A percentile compares a stretch with the other conserved stretches of the same genome.
These are phyloP conservation scores for Cutaneotrichosporon mucoides DNA, from an alignment of 1,284 basidiomycete genomes.

Conservation along the genomic window DNA sequence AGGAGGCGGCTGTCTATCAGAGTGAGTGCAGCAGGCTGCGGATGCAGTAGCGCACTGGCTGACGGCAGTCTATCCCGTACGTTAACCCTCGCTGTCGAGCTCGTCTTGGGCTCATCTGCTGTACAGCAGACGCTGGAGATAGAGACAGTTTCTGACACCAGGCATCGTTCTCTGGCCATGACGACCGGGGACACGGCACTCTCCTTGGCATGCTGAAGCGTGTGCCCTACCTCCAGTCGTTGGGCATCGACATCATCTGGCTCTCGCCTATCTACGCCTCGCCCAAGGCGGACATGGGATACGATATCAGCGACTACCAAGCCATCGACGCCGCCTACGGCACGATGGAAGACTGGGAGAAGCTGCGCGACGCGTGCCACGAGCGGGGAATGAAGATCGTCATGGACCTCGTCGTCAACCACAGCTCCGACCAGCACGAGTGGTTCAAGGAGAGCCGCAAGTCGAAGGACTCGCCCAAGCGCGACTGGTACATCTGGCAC, in stretches of 20 bases:
- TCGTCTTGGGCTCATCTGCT: too few species aligned
- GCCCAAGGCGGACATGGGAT: constrained; percentile 44
- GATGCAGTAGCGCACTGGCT: neutral
- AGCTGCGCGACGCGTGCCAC: constrained; percentile 44
- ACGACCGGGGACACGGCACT: constrained; percentile 48
- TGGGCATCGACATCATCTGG: constrained; percentile 53
- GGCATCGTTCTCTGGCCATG: constrained; percentile 30
- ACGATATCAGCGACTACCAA: constrained; percentile 49
- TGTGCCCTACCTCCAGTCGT: constrained; percentile 50
- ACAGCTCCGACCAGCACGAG: constrained; percentile 44
- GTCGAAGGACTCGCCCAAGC: constrained; percentile 47
- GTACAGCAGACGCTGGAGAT: too few species aligned
- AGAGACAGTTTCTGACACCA: neutral
- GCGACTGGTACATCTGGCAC: constrained; percentile 53
- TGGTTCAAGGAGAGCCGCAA: constrained; percentile 53
- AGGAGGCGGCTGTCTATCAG: constrained; percentile 14
- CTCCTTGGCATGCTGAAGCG: constrained; percentile 49
- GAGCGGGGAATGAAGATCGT: constrained; percentile 49
- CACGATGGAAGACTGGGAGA: constrained; percentile 50
- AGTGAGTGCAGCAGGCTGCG: neutral
- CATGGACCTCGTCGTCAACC: constrained; percentile 53
- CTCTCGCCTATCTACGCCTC: constrained; percentile 40
- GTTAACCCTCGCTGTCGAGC: neutral
- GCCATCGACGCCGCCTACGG: constrained; percentile 51
- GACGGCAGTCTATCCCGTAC: constrained; percentile 12